Evolutionary conservation across 2,329 filamentous ascomycete genomes (phyloP), one percentile per base, ranked within the genome.

Genomic region (Pseudocercospora macadamiae): DNA sequence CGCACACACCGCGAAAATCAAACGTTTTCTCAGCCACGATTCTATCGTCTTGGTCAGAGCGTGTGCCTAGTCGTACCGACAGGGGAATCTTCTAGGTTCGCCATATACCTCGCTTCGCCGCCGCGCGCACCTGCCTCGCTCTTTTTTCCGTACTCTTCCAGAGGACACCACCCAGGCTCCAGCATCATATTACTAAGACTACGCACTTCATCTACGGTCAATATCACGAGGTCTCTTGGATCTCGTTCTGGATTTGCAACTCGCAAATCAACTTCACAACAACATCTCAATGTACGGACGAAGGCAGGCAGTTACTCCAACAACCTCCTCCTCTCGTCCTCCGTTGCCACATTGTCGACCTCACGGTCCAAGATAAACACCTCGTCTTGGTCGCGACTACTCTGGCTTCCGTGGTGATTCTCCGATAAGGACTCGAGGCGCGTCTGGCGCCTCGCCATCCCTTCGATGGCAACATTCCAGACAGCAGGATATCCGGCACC

Each of bases 401-500:
- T 39, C 32, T 42, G 25, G 18, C 44, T 26, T 23, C 57, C 51
- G 18, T 21, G 44, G 57, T 52, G 57, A 62, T 56, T 62, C 55
- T 55, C 56, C 55, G n/a, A 58, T 64, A 45, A 62, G 55, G 16
- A 56, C 52, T 32, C n/a, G 60, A 69, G 70, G 70, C 70, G 69
- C 66, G 69, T 71, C 67, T 73, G 70, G 71, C 70, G 71, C 70
- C 70, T 68, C 59, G 58, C 58, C 66, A 63, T 71, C 66, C 58
- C 57, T 55, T 51, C 61, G 65, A 70, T 71, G 68, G 64, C 67
- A 63, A 68, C 68, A 60, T 69, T 70, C 70, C 70, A 73, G 68
- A 71, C 71, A 65, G 66, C 64, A 61, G 68, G 68, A 59, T 72
- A 72, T 51, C 62, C 70, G 32, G 63, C 72, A 71, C 79, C 79